Conservation (phyloP, 805 yeast genomes). For the Kuraishia ogatae region DNA sequence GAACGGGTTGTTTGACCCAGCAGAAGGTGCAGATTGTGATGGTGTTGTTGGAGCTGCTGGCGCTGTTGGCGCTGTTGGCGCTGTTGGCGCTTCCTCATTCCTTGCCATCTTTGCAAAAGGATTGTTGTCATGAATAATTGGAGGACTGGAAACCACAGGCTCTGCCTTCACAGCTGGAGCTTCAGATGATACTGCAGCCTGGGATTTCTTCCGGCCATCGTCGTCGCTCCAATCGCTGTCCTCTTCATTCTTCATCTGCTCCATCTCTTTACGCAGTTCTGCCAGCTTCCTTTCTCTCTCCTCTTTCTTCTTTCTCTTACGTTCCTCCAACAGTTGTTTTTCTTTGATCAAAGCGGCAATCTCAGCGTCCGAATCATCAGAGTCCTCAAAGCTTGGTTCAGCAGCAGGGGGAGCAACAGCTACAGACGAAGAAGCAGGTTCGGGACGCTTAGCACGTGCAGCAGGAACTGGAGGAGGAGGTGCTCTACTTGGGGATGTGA, state of each 20-base stretch:
- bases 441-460: neutral
- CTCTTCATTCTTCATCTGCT: slow-evolving; percentile 34
- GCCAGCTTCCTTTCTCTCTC: slow-evolving; percentile 56
- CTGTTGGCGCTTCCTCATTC: neutral
- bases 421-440: neutral
- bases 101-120: slow-evolving; percentile 35
- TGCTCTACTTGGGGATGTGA: neutral
- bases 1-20: slow-evolving; percentile 42
- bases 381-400: slow-evolving; percentile 1
- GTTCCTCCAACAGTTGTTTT: slow-evolving; percentile 35
- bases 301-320: slow-evolving; percentile 38
- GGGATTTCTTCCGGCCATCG: slow-evolving; percentile 13
- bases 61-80: neutral
- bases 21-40: slow-evolving; percentile 7
- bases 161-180: slow-evolving; percentile 5
- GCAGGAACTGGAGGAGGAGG: neutral
- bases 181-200: slow-evolving; percentile 11
- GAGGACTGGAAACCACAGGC: slow-evolving; percentile 6
- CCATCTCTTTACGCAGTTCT: slow-evolving; percentile 50
- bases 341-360: slow-evolving; percentile 38
- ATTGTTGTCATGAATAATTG: slow-evolving; percentile 26
- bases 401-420: neutral
- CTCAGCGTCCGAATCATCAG: slow-evolving; percentile 28
- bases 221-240: slow-evolving; percentile 21
- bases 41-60: slow-evolving; percentile 12